phyloP scores from a whole-genome alignment of 2,329 filamentous ascomycete species.

The Mollisia scopiformis region DNA sequence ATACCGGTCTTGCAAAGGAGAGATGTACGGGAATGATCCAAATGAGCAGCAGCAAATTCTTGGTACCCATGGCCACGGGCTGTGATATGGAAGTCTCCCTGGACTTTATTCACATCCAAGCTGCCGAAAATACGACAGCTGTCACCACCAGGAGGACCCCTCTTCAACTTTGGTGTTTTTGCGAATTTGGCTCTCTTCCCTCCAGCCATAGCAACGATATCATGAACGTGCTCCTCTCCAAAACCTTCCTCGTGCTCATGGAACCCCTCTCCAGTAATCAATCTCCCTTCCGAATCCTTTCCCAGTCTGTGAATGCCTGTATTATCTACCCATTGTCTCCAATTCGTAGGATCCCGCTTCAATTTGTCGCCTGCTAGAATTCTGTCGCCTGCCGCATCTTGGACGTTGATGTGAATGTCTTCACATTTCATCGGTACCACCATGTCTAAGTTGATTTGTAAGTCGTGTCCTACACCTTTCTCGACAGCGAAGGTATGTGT shows the following conservation, averaged over 20 bases:
- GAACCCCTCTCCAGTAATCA: constrained; percentile 61
- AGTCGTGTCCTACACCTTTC: constrained; percentile 81
- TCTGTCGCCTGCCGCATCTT: constrained; percentile 90
- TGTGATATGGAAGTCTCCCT: constrained; percentile 97
- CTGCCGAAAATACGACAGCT: constrained; percentile 90
- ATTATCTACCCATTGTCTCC: constrained; percentile 78
- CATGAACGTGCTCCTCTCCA: constrained; percentile 84
- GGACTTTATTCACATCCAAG: constrained; percentile 92
- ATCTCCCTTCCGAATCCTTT: constrained; percentile 54
- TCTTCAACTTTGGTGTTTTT: constrained; percentile 70
- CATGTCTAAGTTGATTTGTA: constrained; percentile 96
- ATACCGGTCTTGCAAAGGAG: not conserved
- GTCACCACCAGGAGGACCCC: constrained; percentile 50
- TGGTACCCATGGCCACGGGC: constrained; percentile 94
- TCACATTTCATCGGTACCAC: constrained; percentile 86
- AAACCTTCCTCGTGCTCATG: constrained; percentile 68
- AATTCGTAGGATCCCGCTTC: constrained; percentile 76
- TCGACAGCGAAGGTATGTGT: constrained; percentile 92
- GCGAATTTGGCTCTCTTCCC: constrained; percentile 66
- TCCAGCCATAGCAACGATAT: constrained; percentile 77
- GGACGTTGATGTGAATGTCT: constrained; percentile 93
- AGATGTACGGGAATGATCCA: constrained; percentile 77
- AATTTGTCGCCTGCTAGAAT: constrained; percentile 81
- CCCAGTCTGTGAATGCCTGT: constrained; percentile 67
- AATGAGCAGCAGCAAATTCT: constrained; percentile 70